These are phyloP conservation scores for Trametes gibbosa DNA, from an alignment of 768 basidiomycete genomes.

Conservation along the genomic window DNA sequence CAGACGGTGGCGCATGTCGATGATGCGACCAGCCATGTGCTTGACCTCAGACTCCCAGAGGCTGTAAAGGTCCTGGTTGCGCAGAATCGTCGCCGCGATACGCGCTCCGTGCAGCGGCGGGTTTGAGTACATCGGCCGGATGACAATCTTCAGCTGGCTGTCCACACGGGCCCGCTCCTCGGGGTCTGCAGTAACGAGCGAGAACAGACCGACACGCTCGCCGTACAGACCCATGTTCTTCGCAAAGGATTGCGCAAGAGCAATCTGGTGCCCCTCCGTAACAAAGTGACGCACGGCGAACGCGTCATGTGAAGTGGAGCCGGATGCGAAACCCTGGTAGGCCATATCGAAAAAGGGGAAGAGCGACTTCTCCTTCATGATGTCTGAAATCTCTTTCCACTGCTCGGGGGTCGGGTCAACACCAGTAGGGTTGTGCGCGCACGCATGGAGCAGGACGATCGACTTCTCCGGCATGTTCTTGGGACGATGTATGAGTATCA, in stretches of 20 bases:
- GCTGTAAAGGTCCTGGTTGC: constrained; percentile 66
- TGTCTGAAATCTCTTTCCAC: constrained; percentile 87
- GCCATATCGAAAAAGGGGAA: constrained; percentile 99
- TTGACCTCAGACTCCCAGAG: constrained; percentile 94
- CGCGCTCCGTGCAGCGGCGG: constrained; percentile 89
- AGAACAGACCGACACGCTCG: constrained; percentile 97
- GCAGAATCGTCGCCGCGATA: constrained; percentile 82
- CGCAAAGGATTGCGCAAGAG: constrained; percentile 93
- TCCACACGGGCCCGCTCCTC: constrained; percentile 86
- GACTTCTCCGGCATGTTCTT: constrained; percentile 73
- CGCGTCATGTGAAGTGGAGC: constrained; percentile 85
- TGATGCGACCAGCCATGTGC: constrained; percentile 94
- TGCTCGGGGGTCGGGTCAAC: constrained; percentile 92
- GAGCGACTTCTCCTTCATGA: constrained; percentile 83
- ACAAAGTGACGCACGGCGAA: constrained; percentile 96
- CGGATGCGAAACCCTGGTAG: constrained; percentile 98
- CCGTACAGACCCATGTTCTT: constrained; percentile 99
- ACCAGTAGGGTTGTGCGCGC: constrained; percentile 99
- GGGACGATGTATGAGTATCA: not conserved
- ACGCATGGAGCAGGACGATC: constrained; percentile 91
- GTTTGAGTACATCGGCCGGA: constrained; percentile 98
- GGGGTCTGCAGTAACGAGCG: constrained; percentile 63
- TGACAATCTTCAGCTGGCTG: constrained; percentile 92
- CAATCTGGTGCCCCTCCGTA: constrained; percentile 82
- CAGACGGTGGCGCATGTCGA: constrained; percentile 85